Conservation (phyloP, 306 rosid genomes). For the cucumber (Cucumis sativus) region DNA sequence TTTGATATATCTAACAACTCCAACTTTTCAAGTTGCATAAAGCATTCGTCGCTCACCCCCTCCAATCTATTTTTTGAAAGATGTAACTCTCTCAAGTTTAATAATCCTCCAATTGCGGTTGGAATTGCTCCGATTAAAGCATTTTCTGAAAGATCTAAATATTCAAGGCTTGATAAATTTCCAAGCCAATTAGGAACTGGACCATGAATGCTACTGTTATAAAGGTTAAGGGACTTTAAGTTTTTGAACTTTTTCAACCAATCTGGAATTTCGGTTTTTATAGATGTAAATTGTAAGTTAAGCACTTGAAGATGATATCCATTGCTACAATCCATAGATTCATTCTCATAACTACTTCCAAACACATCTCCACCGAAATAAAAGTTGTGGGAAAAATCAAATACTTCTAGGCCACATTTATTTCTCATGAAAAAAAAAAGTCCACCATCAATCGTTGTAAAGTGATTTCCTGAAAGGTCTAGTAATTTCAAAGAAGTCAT, state of each 20-base stretch:
- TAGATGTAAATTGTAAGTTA: background rate
- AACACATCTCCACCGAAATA: background rate
- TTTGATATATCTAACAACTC: no score
- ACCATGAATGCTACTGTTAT: background rate
- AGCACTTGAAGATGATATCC: background rate
- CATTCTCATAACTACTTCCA: background rate
- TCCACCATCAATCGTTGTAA: background rate
- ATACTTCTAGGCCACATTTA: no score
- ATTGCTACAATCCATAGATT: background rate
- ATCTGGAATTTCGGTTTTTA: background rate
- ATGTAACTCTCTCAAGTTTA: no score
- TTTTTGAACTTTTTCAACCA: background rate
- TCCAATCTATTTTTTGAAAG: no score
- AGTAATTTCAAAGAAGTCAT: background rate
- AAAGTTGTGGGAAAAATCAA: background rate
- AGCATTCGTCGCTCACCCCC: no score
- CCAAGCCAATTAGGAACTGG: background rate
- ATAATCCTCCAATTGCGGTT: background rate
- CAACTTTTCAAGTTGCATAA: no score
- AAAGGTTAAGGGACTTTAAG: background rate
- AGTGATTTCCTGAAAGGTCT: background rate
- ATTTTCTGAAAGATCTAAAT: background rate
- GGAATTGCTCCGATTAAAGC: background rate
- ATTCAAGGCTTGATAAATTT: background rate
- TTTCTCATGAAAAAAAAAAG: no score